These are phyloP conservation scores for Aspergillus conjunctus DNA, from an alignment of 495 filamentous ascomycete species.

Conservation along the genomic window DNA sequence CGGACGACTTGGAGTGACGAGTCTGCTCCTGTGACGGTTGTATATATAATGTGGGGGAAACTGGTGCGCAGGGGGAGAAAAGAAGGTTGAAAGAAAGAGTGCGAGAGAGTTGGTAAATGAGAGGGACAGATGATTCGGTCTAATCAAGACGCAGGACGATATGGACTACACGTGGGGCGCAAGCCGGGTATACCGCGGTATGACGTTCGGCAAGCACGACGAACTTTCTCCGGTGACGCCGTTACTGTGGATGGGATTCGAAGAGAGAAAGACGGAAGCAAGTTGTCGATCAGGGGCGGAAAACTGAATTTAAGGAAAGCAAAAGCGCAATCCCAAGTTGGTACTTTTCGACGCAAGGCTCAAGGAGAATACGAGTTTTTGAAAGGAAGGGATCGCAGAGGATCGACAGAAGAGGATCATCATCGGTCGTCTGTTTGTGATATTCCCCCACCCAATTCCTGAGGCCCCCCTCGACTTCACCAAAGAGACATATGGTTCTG, in stretches of 20 bases:
- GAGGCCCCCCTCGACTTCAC: neutral
- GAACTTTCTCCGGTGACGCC: conserved; percentile 19
- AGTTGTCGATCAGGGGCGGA: neutral
- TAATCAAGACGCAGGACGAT: conserved; percentile 11
- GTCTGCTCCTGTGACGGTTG: neutral
- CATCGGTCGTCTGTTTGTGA: neutral
- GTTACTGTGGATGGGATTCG: conserved; percentile 7
- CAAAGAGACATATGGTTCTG: no score
- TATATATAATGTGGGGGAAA: neutral
- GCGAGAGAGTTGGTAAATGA: conserved; percentile 1
- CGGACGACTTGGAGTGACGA: neutral
- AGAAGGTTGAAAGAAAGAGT: conserved; percentile 4
- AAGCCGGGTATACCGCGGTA: conserved; percentile 30
- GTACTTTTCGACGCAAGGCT: conserved; percentile 13
- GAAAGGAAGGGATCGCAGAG: neutral
- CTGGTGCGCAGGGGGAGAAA: neutral
- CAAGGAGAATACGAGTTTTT: neutral
- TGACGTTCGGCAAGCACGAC: conserved; percentile 27
- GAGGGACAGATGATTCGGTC: conserved; percentile 14
- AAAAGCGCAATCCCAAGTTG: neutral
- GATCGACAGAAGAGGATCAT: conserved; percentile 6
- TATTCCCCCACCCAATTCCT: neutral
- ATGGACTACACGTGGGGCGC: conserved; percentile 28
- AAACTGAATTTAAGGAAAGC: neutral
- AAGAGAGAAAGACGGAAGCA: conserved; percentile 4